A percentile compares a stretch with the other conserved stretches of the same genome.
These are phyloP conservation scores for Diaporthe nobilis DNA, from an alignment of 2,329 filamentous ascomycete species.

Conservation along the genomic window DNA sequence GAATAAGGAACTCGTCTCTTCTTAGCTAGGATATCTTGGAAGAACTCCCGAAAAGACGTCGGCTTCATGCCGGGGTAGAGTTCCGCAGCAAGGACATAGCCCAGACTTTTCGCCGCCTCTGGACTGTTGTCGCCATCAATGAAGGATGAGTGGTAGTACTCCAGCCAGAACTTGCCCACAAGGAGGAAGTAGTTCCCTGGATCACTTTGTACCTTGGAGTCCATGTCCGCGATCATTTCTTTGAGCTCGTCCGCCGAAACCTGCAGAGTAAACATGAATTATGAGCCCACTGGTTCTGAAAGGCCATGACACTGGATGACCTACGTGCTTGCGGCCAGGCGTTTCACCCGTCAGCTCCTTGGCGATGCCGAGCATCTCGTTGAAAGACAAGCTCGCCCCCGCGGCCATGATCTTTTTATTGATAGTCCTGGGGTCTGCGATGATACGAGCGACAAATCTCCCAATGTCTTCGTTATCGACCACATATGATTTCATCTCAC, in stretches of 20 bases:
- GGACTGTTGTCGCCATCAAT: constrained; percentile 2
- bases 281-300: no score
- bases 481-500: neutral
- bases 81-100: neutral
- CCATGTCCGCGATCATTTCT: neutral
- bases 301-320: no score
- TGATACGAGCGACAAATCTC: constrained; percentile 1
- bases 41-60: neutral
- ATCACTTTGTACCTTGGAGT: neutral
- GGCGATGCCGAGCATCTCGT: neutral
- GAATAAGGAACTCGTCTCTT: neutral
- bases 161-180: neutral
- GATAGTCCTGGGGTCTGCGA: neutral
- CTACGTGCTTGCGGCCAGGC: neutral
- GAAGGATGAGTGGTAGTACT: neutral
- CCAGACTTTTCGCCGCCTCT: neutral
- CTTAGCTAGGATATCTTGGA: neutral
- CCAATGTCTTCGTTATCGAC: neutral
- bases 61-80: neutral
- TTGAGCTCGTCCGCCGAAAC: neutral
- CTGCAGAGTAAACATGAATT: no score
- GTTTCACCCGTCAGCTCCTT: neutral
- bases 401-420: neutral
- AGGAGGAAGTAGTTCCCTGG: neutral
- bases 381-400: neutral